phyloP scores from a whole-genome alignment of 2,329 filamentous ascomycete genomes.

The Zalaria sp. region DNA sequence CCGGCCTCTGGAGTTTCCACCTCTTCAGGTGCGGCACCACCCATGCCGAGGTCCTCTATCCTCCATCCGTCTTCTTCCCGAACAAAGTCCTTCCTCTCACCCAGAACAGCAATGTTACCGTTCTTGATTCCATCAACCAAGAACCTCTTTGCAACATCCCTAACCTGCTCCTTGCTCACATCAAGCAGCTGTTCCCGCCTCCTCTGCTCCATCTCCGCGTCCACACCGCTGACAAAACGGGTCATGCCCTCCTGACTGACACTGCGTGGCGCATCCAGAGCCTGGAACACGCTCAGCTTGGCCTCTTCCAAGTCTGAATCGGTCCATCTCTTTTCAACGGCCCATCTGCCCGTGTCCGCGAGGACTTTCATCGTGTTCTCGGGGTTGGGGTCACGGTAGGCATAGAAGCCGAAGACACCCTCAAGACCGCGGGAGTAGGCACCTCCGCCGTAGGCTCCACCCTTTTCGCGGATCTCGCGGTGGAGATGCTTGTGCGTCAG shows the following conservation, averaged over 20 bases:
- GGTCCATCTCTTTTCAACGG: constrained; percentile 66
- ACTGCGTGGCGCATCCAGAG: constrained; percentile 73
- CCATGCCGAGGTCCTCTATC: constrained; percentile 57
- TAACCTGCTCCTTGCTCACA: constrained; percentile 68
- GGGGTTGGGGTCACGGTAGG: constrained; percentile 92
- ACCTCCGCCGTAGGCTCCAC: constrained; percentile 87
- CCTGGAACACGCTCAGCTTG: constrained; percentile 88
- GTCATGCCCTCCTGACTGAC: constrained; percentile 82
- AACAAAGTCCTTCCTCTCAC: constrained; percentile 70
- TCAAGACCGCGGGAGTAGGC: constrained; percentile 69
- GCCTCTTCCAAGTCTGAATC: constrained; percentile 85
- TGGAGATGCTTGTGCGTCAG: constrained; percentile 94
- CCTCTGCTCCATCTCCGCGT: constrained; percentile 76
- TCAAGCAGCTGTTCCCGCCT: constrained; percentile 76
- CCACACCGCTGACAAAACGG: constrained; percentile 71
- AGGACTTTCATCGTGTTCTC: constrained; percentile 78
- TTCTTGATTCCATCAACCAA: constrained; percentile 41
- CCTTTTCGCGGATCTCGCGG: constrained; percentile 95
- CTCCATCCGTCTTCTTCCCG: constrained; percentile 52
- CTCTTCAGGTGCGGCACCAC: constrained; percentile 8
- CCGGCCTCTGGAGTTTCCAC: constrained; percentile 14
- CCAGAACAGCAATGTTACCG: constrained; percentile 59
- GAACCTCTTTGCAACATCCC: constrained; percentile 67
- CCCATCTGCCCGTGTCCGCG: constrained; percentile 69
- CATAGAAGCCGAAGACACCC: constrained; percentile 87